These are phyloP conservation scores for Catharanthus roseus DNA, from an alignment of 257 asterid species.

Conservation along the genomic window DNA sequence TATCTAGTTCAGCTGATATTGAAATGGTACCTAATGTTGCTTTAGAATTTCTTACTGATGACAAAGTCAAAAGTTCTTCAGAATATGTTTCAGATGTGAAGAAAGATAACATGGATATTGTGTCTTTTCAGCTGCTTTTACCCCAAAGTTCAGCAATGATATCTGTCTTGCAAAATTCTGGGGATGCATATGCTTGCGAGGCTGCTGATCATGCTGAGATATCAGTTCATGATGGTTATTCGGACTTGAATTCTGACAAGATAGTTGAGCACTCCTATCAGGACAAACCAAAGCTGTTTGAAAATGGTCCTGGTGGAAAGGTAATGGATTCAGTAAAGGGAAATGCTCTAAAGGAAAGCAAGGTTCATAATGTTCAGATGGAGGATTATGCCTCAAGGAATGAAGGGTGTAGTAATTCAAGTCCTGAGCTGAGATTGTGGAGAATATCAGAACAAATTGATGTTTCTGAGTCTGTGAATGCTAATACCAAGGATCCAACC, in stretches of 20 bases:
- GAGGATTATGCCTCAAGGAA: slow-evolving; percentile 14
- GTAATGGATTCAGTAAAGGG: slow-evolving; percentile 21
- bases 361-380: slow-evolving; percentile 19
- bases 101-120: slow-evolving; percentile 22
- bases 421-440: slow-evolving; percentile 23
- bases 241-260: slow-evolving; percentile 22
- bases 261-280: slow-evolving; percentile 21
- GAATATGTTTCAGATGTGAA: slow-evolving; percentile 22
- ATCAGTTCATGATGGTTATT: slow-evolving; percentile 16
- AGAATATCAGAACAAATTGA: slow-evolving; percentile 23
- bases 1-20: slow-evolving; percentile 11
- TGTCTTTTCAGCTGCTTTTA: slow-evolving; percentile 13
- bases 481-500: slow-evolving; percentile 22
- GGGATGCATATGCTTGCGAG: slow-evolving; percentile 7
- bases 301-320: slow-evolving; percentile 18
- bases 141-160: slow-evolving; percentile 27
- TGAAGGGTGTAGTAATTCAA: slow-evolving; percentile 25
- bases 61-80: slow-evolving; percentile 16
- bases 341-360: slow-evolving; percentile 20
- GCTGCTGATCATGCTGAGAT: slow-evolving; percentile 18
- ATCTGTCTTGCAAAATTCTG: slow-evolving; percentile 14
- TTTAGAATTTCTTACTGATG: slow-evolving; percentile 11
- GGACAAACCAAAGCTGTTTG: slow-evolving; percentile 15
- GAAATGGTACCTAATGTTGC: slow-evolving; percentile 13
- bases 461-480: slow-evolving; percentile 22